Percentiles rank a stretch among this genome's conserved stretches.
phyloP scores from a whole-genome alignment of 306 rosid species.

The Vachellia pachyceras region DNA sequence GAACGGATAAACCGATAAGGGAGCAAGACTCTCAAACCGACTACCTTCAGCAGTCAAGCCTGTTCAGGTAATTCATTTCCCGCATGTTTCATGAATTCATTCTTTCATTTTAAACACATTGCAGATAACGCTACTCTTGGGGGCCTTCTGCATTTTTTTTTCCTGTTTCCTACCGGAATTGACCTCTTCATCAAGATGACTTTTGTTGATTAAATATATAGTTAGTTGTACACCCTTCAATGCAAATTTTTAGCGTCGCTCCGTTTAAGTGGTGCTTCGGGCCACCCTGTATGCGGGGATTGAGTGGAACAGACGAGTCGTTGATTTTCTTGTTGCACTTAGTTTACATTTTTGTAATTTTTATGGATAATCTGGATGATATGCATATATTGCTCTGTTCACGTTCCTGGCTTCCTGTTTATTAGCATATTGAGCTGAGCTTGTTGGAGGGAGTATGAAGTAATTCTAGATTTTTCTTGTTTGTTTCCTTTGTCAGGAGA shows the following conservation, averaged over 20 bases:
- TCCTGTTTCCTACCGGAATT: not conserved
- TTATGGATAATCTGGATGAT: not conserved
- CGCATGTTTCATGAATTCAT: not conserved
- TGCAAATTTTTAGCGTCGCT: not conserved
- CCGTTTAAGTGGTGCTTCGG: not conserved
- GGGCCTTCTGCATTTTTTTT: not conserved
- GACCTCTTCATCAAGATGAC: not conserved
- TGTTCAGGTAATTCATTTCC: not conserved
- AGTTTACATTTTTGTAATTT: not conserved
- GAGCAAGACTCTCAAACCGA: not conserved
- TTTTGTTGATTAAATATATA: not conserved
- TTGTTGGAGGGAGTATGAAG: slow-evolving; percentile 4
- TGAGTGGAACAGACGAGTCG: not conserved
- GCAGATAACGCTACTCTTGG: not conserved
- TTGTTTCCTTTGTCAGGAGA: slow-evolving; percentile 19
- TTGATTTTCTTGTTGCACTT: not conserved
- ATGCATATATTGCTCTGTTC: not conserved
- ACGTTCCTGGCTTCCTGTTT: slow-evolving; percentile 24
- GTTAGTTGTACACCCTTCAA: not conserved
- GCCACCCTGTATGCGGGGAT: not conserved
- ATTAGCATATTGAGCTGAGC: slow-evolving; percentile 1
- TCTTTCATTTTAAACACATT: not conserved
- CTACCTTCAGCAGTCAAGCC: not conserved
- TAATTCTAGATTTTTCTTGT: not conserved
- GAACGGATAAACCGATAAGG: slow-evolving; percentile 12